Conservation (phyloP, 2,329 filamentous ascomycete species). For the Madurella fahalii region DNA sequence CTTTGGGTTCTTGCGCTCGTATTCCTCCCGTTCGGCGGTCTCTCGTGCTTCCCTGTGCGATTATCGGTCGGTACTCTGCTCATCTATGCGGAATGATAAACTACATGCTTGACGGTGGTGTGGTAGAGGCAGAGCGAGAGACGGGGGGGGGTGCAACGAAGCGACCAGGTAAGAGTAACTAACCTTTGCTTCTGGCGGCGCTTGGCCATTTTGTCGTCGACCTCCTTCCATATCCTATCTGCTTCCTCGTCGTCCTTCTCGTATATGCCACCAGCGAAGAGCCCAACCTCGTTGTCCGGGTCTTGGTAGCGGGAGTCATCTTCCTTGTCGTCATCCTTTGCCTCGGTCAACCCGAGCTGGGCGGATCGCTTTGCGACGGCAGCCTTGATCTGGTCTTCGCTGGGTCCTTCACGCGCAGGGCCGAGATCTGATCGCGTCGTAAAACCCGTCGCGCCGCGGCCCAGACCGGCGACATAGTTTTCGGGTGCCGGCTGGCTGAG, state of each 20-base stretch:
- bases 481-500: slow-evolving; percentile 79
- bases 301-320: slow-evolving; percentile 85
- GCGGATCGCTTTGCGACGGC: slow-evolving; percentile 91
- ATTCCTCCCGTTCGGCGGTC: slow-evolving; percentile 84
- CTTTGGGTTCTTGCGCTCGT: slow-evolving; percentile 96
- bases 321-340: slow-evolving; percentile 63
- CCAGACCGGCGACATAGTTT: slow-evolving; percentile 92
- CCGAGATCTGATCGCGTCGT: slow-evolving; percentile 96
- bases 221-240: slow-evolving; percentile 89
- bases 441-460: slow-evolving; percentile 96
- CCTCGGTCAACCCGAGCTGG: slow-evolving; percentile 60
- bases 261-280: slow-evolving; percentile 94
- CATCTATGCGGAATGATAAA: slow-evolving; percentile 65
- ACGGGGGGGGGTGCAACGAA: slow-evolving; percentile 29
- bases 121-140: not conserved
- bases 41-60: slow-evolving; percentile 83
- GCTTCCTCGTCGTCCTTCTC: slow-evolving; percentile 98
- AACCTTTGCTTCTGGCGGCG: slow-evolving; percentile 82
- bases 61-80: slow-evolving; percentile 71
- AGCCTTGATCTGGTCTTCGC: slow-evolving; percentile 97
- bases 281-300: slow-evolving; percentile 91
- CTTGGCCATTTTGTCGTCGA: slow-evolving; percentile 96
- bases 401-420: slow-evolving; percentile 89
- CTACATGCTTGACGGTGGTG: slow-evolving; percentile 41
- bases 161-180: slow-evolving; percentile 40